phyloP scores from a whole-genome alignment of 768 basidiomycete genomes.

The Mycena albidolilacea region DNA sequence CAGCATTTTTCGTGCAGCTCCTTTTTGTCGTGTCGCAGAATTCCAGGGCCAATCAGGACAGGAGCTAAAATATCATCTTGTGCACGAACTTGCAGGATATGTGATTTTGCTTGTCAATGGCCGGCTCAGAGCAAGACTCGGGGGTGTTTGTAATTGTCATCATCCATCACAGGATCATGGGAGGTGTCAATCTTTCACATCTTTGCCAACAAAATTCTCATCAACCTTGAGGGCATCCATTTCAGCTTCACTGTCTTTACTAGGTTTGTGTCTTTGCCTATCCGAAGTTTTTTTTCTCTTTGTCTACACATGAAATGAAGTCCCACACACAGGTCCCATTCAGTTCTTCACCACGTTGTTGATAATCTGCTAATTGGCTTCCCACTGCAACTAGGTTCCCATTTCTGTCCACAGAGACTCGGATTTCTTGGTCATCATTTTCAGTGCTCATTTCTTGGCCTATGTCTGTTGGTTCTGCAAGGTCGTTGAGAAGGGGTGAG shows the following conservation, averaged over 20 bases:
- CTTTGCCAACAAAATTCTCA: conserved; percentile 29
- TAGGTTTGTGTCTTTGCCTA: not conserved
- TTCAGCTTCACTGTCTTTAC: not conserved
- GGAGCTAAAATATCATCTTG: not conserved
- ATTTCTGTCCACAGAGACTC: no score
- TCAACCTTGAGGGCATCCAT: not conserved
- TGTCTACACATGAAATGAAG: conserved; percentile 25
- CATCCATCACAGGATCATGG: not conserved
- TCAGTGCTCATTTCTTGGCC: no score
- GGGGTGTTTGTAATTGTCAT: not conserved
- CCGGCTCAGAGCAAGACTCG: not conserved
- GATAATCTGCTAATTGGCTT: no score
- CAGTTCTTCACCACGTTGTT: no score
- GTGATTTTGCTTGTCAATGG: conserved; percentile 25
- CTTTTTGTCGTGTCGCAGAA: conserved; percentile 50
- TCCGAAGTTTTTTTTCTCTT: conserved; percentile 26
- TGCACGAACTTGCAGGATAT: conserved; percentile 35
- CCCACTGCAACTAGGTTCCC: no score
- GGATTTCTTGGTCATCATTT: no score
- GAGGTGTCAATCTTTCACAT: conserved; percentile 4
- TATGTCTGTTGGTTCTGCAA: no score
- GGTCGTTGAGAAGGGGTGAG: no score
- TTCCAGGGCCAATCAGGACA: conserved; percentile 42
- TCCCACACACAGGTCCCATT: no score
- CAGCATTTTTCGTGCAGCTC: conserved; percentile 44